These are phyloP conservation scores for Chlorella sp. DNA, from an alignment of 139 green algal genomes.

Conservation along the genomic window DNA sequence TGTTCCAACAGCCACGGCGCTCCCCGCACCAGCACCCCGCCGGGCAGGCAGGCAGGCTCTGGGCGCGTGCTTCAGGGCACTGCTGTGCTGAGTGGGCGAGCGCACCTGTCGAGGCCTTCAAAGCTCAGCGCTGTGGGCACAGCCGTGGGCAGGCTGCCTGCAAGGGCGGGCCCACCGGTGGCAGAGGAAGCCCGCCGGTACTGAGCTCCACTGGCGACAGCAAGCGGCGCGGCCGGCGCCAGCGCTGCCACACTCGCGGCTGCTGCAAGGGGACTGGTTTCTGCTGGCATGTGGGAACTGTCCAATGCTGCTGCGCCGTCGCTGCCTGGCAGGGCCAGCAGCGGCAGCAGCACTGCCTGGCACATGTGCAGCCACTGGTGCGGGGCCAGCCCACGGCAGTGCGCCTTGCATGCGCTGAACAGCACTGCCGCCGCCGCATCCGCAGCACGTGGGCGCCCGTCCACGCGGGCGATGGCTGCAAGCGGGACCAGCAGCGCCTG, in stretches of 20 bases:
- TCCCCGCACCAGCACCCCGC: too few species aligned
- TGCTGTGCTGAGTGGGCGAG: not conserved
- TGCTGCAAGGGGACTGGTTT: not conserved
- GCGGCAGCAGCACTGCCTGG: conserved; percentile 91
- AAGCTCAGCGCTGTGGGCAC: conserved; percentile 15
- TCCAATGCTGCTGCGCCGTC: not conserved
- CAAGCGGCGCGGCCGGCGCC: not conserved
- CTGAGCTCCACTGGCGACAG: not conserved
- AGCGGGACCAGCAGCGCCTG: conserved; percentile 95
- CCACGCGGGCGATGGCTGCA: conserved; percentile 91
- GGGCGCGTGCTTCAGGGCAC: too few species aligned
- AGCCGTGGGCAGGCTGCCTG: not conserved
- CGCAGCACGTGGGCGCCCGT: conserved; percentile 87
- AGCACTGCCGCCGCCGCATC: conserved; percentile 80
- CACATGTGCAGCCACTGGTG: conserved; percentile 93
- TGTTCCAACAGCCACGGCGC: too few species aligned
- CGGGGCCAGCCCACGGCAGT: conserved; percentile 88
- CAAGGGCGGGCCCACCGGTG: not conserved
- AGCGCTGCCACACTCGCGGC: not conserved
- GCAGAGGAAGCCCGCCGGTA: not conserved
- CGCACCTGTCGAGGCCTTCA: conserved; percentile 35
- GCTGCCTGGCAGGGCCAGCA: conserved; percentile 54
- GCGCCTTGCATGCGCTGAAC: conserved; percentile 91
- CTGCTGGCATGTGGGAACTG: not conserved
- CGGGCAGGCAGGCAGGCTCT: not conserved